Conservation (phyloP, 2,329 filamentous ascomycete species). For the Atkinsonella hypoxylon region DNA sequence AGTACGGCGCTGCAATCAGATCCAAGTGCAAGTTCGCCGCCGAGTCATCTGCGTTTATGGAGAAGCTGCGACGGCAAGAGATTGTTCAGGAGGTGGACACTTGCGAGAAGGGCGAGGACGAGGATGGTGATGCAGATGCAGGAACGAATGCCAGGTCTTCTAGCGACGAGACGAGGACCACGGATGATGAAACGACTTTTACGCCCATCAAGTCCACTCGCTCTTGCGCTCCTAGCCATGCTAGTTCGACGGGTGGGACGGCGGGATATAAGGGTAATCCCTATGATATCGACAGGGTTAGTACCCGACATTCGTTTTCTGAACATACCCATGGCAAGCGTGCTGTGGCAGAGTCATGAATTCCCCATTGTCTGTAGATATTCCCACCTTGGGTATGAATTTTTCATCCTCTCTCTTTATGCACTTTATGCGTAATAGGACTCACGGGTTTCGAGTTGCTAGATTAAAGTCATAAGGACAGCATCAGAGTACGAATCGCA, state of each 20-base stretch:
- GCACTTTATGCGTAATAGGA: background rate
- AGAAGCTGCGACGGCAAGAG: conserved; percentile 4
- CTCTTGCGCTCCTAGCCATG: background rate
- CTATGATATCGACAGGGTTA: conserved; percentile 5
- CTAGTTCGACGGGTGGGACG: background rate
- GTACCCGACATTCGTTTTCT: conserved; percentile 4
- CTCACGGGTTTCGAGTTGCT: background rate
- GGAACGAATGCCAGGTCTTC: background rate
- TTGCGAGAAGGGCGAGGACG: background rate
- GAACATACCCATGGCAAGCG: background rate
- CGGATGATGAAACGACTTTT: background rate
- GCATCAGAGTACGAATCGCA: background rate
- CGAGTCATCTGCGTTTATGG: conserved; percentile 5
- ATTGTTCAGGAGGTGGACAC: background rate
- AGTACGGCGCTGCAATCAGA: conserved; percentile 24
- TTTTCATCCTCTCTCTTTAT: background rate
- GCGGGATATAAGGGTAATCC: conserved; percentile 5
- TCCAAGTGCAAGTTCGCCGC: conserved; percentile 6
- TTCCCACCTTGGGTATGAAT: background rate
- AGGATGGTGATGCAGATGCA: background rate
- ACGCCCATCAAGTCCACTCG: background rate
- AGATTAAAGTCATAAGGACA: background rate
- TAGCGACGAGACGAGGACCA: background rate
- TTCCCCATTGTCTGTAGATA: too few species aligned
- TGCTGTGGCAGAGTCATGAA: background rate